Evolutionary conservation across 2,329 filamentous ascomycete species (phyloP), one percentile per base, ranked within the genome.

Genomic region (Exophiala calicioides): DNA sequence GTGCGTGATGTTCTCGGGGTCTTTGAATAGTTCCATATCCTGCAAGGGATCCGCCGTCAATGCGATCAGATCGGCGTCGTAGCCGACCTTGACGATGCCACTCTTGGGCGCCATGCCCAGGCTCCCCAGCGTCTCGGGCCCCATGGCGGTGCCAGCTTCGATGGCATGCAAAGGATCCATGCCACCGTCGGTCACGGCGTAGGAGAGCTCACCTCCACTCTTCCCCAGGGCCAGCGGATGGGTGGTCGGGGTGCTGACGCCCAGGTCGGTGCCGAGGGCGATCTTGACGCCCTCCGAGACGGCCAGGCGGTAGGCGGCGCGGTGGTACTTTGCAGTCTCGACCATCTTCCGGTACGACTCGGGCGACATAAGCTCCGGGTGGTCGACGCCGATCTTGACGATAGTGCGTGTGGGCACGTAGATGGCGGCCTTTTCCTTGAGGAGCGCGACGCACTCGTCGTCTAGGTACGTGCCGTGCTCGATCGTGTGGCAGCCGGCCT

Each of bases 81-180:
- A 76, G 1, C 72, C 72, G 21, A 58, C 68, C 56, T 64, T 70
- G 37, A 77, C 51, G 59, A 71, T 67, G 3, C 75, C 74, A 12
- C 65, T 67, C 58, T 65, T 62, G 0, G 73, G 73, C 4, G 69
- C 74, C 62, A 71, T 65, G 29, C 47, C 50, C 60, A 71, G 64
- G 2, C 61, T 56, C 1, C 73, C 73, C n/a, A 77, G 53, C 2
- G 69, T 72, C 48, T 72, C 65, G 0, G 74, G 72, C 8, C 65
- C 65, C 35, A 65, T 76, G 10, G 72, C 73, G 4, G 76, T 78
- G 3, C 68, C 73, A 21, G 72, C 70, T 58, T 78, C 72, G 50
- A 80, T 77, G 5, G 75, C 74, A 57, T 75, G 61, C 33, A 79
- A 56, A 3, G 71, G 68, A 3, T 69, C 70, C 70, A 79, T 69